Evolutionary conservation across 2,329 filamentous ascomycete species (phyloP).

Genomic region (Penicillium sp.): DNA sequence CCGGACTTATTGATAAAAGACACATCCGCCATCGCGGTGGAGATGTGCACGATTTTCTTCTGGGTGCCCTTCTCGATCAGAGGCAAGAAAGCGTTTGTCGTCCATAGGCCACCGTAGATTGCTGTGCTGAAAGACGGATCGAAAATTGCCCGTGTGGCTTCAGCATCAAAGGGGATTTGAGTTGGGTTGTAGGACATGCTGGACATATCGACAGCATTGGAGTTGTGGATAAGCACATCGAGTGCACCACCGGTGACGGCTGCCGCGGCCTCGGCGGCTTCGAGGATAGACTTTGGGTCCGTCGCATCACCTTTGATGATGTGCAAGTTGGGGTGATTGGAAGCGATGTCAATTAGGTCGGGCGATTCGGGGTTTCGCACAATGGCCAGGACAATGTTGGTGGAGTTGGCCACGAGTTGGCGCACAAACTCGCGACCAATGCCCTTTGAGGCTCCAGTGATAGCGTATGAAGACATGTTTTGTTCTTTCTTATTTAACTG

Average conservation of each 20-base stretch:
- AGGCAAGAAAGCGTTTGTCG: conserved; percentile 40
- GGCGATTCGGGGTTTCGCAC: conserved; percentile 40
- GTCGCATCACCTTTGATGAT: conserved; percentile 38
- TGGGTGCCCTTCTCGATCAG: conserved; percentile 42
- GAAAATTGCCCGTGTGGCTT: conserved; percentile 22
- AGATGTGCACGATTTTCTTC: conserved; percentile 51
- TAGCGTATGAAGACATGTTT: conserved; percentile 40
- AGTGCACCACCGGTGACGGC: conserved; percentile 43
- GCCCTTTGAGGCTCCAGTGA: conserved; percentile 41
- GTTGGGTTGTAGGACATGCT: conserved; percentile 21
- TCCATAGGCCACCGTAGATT: conserved; percentile 35
- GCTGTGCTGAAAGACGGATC: conserved; percentile 31
- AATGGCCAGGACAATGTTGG: conserved; percentile 46
- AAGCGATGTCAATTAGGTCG: conserved; percentile 31
- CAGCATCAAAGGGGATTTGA: conserved; percentile 18
- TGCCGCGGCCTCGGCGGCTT: conserved; percentile 37
- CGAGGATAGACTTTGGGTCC: conserved; percentile 37
- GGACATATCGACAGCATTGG: conserved; percentile 34
- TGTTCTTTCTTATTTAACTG: background rate
- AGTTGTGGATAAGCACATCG: conserved; percentile 50
- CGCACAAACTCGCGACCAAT: conserved; percentile 37
- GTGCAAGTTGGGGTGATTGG: conserved; percentile 39
- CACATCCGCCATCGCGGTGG: conserved; percentile 41
- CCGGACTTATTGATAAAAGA: conserved; percentile 26
- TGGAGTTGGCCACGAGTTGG: conserved; percentile 33